These are phyloP conservation scores for Aspergillus japonicus DNA, from an alignment of 2,329 filamentous ascomycete species.

Conservation along the genomic window DNA sequence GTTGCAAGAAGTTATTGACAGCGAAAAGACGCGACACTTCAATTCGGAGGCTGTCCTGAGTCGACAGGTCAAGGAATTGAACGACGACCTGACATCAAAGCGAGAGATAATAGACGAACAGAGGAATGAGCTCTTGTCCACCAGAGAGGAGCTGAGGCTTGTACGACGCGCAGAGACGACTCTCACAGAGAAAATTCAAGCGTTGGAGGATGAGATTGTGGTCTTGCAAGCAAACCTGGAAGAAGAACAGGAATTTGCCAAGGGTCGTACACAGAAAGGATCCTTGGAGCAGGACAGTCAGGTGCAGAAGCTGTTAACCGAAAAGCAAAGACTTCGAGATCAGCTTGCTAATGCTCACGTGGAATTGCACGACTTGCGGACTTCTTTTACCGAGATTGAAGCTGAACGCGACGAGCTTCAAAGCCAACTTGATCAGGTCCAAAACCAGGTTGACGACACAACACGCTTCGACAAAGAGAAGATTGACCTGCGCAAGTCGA, in stretches of 20 bases:
- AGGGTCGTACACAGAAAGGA: slow-evolving; percentile 57
- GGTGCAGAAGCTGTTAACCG: slow-evolving; percentile 56
- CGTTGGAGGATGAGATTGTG: slow-evolving; percentile 73
- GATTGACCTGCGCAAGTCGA: slow-evolving; percentile 65
- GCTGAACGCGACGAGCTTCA: slow-evolving; percentile 68
- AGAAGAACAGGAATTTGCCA: slow-evolving; percentile 62
- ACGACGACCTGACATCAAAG: slow-evolving; percentile 67
- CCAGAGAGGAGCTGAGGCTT: slow-evolving; percentile 69
- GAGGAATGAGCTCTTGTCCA: slow-evolving; percentile 63
- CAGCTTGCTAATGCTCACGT: slow-evolving; percentile 59
- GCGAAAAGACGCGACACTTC: slow-evolving; percentile 69
- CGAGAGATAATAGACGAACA: slow-evolving; percentile 65
- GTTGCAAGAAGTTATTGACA: slow-evolving; percentile 66
- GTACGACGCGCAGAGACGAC: slow-evolving; percentile 62
- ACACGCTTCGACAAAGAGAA: slow-evolving; percentile 67
- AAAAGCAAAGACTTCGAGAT: slow-evolving; percentile 64
- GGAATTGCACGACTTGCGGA: slow-evolving; percentile 60
- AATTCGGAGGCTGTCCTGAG: slow-evolving; percentile 69
- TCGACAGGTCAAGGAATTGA: slow-evolving; percentile 72
- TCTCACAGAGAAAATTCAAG: slow-evolving; percentile 64
- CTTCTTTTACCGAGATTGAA: slow-evolving; percentile 58
- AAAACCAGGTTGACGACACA: slow-evolving; percentile 58
- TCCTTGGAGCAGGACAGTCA: slow-evolving; percentile 60
- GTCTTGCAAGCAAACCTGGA: slow-evolving; percentile 66
- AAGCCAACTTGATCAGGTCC: slow-evolving; percentile 56